phyloP scores from a whole-genome alignment of 192 early-diverging fungal species.

The Lunasporangiospora selenospora region DNA sequence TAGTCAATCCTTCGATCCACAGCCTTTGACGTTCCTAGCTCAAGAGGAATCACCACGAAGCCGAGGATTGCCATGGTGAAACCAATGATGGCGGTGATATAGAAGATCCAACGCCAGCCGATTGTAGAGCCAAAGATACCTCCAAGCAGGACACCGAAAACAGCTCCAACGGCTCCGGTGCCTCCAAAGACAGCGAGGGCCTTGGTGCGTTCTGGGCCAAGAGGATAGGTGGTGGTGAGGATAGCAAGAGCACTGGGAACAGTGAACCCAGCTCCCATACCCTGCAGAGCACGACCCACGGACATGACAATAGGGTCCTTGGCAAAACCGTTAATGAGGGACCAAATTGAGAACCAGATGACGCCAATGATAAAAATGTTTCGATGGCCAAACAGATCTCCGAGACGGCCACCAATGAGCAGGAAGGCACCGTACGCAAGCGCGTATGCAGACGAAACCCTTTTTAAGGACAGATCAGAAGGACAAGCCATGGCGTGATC shows the following conservation, averaged over 20 bases:
- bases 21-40: conserved; percentile 4
- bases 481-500: too few species aligned
- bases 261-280: conserved; percentile 37
- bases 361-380: conserved; percentile 14
- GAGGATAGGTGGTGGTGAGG: conserved; percentile 16
- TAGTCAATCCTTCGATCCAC: conserved; percentile 36
- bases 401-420: conserved; percentile 38
- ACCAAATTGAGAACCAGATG: conserved; percentile 15
- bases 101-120: conserved; percentile 52
- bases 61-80: conserved; percentile 19
- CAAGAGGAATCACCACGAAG: conserved; percentile 23
- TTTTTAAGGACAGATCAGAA: conserved; percentile 1
- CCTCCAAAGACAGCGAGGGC: conserved; percentile 32
- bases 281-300: conserved; percentile 33
- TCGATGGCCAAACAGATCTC: conserved; percentile 39
- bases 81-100: conserved; percentile 35
- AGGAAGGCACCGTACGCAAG: conserved; percentile 47
- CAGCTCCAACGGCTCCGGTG: conserved; percentile 20
- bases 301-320: conserved; percentile 23
- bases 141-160: conserved; percentile 18
- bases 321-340: conserved; percentile 24
- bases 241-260: conserved; percentile 31
- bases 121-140: conserved; percentile 27
- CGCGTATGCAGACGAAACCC: conserved; percentile 39
- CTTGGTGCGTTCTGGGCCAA: conserved; percentile 13